Percentiles rank a stretch among this genome's conserved stretches.
These are phyloP conservation scores for Hsuehochloa calcarea DNA, from an alignment of 176 grass and related monocot genomes.

Conservation along the genomic window DNA sequence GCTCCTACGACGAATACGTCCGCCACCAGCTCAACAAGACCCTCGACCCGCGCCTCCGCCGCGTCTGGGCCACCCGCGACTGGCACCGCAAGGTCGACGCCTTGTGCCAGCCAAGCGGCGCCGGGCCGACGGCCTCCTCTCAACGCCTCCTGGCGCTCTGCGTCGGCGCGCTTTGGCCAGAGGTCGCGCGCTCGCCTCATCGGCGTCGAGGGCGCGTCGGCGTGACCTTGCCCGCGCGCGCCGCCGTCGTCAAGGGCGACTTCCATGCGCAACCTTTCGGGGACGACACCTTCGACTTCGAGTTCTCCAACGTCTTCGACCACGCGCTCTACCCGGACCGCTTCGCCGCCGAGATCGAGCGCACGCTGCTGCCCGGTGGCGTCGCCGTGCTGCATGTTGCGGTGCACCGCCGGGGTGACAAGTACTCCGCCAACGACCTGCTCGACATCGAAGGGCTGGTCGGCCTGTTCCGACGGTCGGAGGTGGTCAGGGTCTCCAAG, in stretches of 20 bases:
- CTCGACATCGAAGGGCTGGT: slow-evolving; percentile 55
- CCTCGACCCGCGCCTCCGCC: slow-evolving; percentile 77
- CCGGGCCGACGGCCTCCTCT: slow-evolving; percentile 41
- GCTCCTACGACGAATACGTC: slow-evolving; percentile 87
- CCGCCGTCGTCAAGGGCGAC: slow-evolving; percentile 65
- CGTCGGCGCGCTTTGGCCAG: slow-evolving; percentile 78
- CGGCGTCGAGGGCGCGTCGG: slow-evolving; percentile 56
- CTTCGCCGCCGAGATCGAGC: slow-evolving; percentile 76
- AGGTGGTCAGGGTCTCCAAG: slow-evolving; percentile 62
- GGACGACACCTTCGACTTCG: slow-evolving; percentile 72
- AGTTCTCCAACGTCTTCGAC: slow-evolving; percentile 98
- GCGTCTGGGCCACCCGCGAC: slow-evolving; percentile 86
- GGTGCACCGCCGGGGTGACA: slow-evolving; percentile 73
- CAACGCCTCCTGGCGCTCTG: slow-evolving; percentile 72
- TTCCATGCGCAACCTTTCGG: slow-evolving; percentile 84
- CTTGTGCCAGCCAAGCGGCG: no score
- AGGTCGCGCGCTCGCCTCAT: slow-evolving; percentile 71
- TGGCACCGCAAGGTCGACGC: slow-evolving; percentile 74
- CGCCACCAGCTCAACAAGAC: slow-evolving; percentile 96
- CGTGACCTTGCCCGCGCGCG: slow-evolving; percentile 79
- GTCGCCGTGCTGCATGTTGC: slow-evolving; percentile 75
- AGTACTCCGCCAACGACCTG: slow-evolving; percentile 90
- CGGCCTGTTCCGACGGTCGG: slow-evolving; percentile 44
- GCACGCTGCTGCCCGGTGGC: slow-evolving; percentile 68
- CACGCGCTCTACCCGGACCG: slow-evolving; percentile 82